Evolutionary conservation across 176 grass and related monocot genomes (phyloP).

Genomic region (Cenchrus fungigraminus): DNA sequence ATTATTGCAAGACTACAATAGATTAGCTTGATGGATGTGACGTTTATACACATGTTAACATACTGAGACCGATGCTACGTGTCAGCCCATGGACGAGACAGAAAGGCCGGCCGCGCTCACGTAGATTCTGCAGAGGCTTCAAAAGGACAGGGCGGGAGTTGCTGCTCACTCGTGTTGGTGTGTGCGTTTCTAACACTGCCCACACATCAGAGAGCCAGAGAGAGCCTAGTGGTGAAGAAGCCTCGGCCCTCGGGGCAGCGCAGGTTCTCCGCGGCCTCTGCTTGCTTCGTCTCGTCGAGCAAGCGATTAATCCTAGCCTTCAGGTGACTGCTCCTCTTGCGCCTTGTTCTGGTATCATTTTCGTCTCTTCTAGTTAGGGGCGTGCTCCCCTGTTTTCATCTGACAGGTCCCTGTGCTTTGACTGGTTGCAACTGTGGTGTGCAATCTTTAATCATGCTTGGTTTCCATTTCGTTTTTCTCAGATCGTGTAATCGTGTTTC

Average conservation of each 20-base stretch:
- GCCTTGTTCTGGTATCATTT: background rate
- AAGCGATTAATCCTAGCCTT: background rate
- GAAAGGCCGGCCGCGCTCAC: conserved; percentile 18
- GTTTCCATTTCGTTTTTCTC: background rate
- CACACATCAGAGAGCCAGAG: background rate
- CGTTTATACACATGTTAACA: background rate
- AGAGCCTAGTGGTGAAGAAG: background rate
- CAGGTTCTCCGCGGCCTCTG: background rate
- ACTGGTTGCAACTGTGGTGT: background rate
- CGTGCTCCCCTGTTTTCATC: conserved; percentile 7
- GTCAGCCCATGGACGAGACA: conserved; percentile 37
- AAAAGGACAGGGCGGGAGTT: background rate
- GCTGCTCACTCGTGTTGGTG: background rate
- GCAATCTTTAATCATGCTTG: background rate
- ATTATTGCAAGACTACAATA: background rate
- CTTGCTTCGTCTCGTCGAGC: background rate
- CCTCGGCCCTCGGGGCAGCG: background rate
- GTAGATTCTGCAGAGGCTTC: background rate
- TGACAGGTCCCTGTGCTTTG: background rate
- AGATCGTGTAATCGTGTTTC: conserved; percentile 21
- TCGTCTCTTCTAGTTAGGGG: background rate
- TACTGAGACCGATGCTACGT: background rate
- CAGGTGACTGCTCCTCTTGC: conserved; percentile 20
- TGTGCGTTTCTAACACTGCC: conserved; percentile 26
- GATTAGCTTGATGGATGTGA: too few species aligned